These are phyloP conservation scores for Diaporthe citriasiana DNA, from an alignment of 2,329 filamentous ascomycete genomes.

Conservation along the genomic window DNA sequence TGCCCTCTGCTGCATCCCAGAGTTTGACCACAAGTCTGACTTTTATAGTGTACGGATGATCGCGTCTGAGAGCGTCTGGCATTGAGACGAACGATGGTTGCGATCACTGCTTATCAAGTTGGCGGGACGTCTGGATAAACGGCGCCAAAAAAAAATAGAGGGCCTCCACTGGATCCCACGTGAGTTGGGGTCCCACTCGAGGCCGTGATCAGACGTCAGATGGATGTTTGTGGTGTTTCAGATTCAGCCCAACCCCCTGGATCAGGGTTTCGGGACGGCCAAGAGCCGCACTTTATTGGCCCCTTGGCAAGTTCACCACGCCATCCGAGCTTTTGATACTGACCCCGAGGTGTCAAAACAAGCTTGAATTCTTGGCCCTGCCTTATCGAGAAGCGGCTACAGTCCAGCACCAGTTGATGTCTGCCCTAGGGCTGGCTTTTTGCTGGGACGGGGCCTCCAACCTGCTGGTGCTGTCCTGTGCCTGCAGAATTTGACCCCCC, in stretches of 20 bases:
- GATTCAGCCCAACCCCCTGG: constrained; percentile 35
- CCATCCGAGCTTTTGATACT: constrained; percentile 32
- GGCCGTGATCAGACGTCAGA: constrained; percentile 35
- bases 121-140: not conserved
- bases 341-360: constrained; percentile 32
- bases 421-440: not conserved
- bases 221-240: constrained; percentile 39
- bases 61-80: constrained; percentile 15
- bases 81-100: constrained; percentile 30
- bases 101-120: constrained; percentile 15
- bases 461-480: not conserved
- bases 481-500: not conserved
- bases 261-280: constrained; percentile 34
- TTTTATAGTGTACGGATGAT: constrained; percentile 5
- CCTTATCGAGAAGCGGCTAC: not conserved
- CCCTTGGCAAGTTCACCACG: constrained; percentile 13
- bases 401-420: not conserved
- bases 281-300: constrained; percentile 28
- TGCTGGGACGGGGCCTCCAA: constrained; percentile 23
- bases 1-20: constrained; percentile 2
- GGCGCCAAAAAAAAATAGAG: not conserved
- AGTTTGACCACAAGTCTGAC: not conserved
- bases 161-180: constrained; percentile 25
- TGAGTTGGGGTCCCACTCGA: constrained; percentile 12
- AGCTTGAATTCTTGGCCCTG: constrained; percentile 29